Evolutionary conservation across 1,284 basidiomycete species (phyloP).

Genomic region (Ustilago nuda): DNA sequence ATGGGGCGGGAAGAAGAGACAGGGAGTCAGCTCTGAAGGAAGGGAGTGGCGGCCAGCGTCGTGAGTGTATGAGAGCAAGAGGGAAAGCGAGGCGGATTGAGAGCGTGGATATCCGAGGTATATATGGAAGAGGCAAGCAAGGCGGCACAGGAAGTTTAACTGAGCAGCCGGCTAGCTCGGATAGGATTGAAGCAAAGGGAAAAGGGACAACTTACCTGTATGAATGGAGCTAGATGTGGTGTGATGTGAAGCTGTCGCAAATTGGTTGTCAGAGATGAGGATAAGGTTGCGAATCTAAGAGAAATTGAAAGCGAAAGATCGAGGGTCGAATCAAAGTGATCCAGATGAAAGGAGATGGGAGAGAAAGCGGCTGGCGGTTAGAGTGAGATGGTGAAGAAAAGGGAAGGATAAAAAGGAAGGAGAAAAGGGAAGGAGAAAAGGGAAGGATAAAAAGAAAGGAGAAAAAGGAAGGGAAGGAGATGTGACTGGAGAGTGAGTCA

Average conservation of each 20-base stretch:
- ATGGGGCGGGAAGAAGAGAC: neutral
- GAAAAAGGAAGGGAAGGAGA: neutral
- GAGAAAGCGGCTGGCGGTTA: neutral
- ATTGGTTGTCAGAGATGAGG: constrained; percentile 28
- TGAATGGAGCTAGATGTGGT: constrained; percentile 23
- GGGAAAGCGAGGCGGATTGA: constrained; percentile 1
- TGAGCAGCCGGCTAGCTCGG: constrained; percentile 6
- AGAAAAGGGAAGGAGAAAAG: neutral
- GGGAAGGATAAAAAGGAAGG: neutral
- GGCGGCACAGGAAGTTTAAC: neutral
- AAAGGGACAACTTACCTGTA: neutral
- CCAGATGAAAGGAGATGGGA: neutral
- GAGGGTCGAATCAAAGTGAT: constrained; percentile 12
- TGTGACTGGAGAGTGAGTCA: neutral
- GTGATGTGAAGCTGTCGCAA: constrained; percentile 18
- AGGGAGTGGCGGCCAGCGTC: constrained; percentile 21
- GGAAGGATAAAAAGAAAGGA: too few relatives aligned
- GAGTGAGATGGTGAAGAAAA: constrained; percentile 5
- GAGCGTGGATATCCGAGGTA: neutral
- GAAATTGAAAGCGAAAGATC: constrained; percentile 14
- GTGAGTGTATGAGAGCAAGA: constrained; percentile 7
- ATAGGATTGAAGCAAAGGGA: neutral
- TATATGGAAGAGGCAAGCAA: constrained; percentile 15
- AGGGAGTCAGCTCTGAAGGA: constrained; percentile 11
- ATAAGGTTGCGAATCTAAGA: constrained; percentile 24